phyloP scores from a whole-genome alignment of 495 filamentous ascomycete genomes.

The Lepidopterella palustris region DNA sequence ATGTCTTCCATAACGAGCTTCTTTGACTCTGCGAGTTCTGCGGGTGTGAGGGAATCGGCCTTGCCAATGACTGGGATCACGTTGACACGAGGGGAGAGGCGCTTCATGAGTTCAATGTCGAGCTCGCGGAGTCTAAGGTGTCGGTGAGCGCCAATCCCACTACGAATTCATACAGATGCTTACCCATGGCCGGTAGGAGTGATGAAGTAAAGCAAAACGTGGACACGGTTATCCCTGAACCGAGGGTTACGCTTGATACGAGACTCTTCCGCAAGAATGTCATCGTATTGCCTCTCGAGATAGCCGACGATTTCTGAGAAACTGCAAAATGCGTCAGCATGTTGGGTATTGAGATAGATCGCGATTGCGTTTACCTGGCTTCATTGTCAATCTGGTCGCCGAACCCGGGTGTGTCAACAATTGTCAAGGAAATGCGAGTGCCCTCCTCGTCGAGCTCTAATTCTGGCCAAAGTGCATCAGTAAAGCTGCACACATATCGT shows the following conservation, averaged over 20 bases:
- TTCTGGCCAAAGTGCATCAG: constrained; percentile 48
- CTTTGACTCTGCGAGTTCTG: constrained; percentile 96
- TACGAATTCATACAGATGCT: constrained; percentile 19
- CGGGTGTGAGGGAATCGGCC: constrained; percentile 92
- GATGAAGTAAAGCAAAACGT: constrained; percentile 98
- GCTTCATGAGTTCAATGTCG: constrained; percentile 99
- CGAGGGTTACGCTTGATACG: constrained; percentile 99
- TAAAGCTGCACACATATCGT: neutral
- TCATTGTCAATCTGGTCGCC: constrained; percentile 99
- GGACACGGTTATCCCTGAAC: constrained; percentile 97
- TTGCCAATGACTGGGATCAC: constrained; percentile 99
- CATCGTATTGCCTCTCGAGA: constrained; percentile 97
- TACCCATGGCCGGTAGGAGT: constrained; percentile 95
- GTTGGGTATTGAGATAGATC: neutral
- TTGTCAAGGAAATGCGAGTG: constrained; percentile 93
- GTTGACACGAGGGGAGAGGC: constrained; percentile 94
- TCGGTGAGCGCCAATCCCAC: constrained; percentile 32
- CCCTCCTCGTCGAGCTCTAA: constrained; percentile 97
- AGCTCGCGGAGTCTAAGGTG: constrained; percentile 79
- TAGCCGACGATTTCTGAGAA: constrained; percentile 96
- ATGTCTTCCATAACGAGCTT: constrained; percentile 99
- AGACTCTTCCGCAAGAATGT: constrained; percentile 97
- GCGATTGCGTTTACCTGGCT: constrained; percentile 63
- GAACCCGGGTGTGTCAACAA: constrained; percentile 97
- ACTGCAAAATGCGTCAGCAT: constrained; percentile 41